These are phyloP conservation scores for Aspergillaceae sp. DNA, from an alignment of 2,329 filamentous ascomycete species.

Conservation along the genomic window DNA sequence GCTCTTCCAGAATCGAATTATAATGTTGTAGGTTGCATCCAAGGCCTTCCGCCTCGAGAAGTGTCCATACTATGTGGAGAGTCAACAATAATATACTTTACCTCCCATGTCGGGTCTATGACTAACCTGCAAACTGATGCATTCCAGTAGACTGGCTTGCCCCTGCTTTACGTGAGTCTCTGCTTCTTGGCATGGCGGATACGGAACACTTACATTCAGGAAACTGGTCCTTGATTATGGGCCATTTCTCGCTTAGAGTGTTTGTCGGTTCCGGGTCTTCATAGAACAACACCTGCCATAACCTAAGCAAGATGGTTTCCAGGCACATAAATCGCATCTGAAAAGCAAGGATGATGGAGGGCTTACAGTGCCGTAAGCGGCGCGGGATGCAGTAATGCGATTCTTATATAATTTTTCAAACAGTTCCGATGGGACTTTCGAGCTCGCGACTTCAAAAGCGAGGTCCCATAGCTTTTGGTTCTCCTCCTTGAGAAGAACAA, in stretches of 20 bases:
- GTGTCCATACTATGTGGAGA: conserved; percentile 54
- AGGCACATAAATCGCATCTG: no score
- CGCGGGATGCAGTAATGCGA: conserved; percentile 54
- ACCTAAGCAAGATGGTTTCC: background rate
- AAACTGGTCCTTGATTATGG: background rate
- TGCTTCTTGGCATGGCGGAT: background rate
- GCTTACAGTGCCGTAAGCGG: conserved; percentile 65
- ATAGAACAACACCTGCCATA: background rate
- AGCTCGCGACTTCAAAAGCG: conserved; percentile 32
- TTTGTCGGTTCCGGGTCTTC: background rate
- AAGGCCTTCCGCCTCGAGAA: conserved; percentile 71
- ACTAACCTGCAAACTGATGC: conserved; percentile 1
- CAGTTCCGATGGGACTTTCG: conserved; percentile 46
- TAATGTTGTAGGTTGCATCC: conserved; percentile 89
- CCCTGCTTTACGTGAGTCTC: background rate
- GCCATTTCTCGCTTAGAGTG: background rate
- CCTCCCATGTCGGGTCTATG: background rate
- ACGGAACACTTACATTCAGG: background rate
- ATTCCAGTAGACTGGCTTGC: background rate
- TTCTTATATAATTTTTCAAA: conserved; percentile 40
- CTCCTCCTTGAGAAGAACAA: conserved; percentile 71
- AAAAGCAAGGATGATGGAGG: no score
- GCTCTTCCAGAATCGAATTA: conserved; percentile 71
- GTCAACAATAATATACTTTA: conserved; percentile 3
- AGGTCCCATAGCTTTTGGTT: conserved; percentile 85